phyloP scores from a whole-genome alignment of 83 land plant species.

The Diphasiastrum complanatum region DNA sequence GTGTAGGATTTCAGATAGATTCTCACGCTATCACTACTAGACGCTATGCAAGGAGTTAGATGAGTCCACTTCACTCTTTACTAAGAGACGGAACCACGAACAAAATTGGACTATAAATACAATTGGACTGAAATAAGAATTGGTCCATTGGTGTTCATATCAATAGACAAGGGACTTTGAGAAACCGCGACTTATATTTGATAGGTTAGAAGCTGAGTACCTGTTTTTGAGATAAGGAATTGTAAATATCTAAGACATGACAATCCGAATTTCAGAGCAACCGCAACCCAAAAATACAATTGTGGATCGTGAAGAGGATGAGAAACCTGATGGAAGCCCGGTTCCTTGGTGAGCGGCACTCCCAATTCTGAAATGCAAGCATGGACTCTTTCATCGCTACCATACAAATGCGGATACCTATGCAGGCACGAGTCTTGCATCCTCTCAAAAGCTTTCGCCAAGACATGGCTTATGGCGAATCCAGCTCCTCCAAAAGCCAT shows the following conservation, averaged over 20 bases:
- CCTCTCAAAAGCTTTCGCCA: constrained; percentile 41
- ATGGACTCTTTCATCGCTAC: constrained; percentile 48
- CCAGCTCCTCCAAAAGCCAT: constrained; percentile 74
- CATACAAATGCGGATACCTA: constrained; percentile 47
- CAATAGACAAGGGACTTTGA: no score
- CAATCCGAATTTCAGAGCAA: not conserved
- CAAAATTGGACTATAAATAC: no score
- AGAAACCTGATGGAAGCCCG: constrained; percentile 68
- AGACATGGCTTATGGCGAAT: constrained; percentile 44
- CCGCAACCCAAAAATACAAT: no score
- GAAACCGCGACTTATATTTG: no score
- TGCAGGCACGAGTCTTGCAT: constrained; percentile 44
- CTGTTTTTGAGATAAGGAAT: not conserved
- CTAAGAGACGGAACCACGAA: no score
- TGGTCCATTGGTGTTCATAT: no score
- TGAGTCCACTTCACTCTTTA: no score
- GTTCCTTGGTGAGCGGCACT: constrained; percentile 46
- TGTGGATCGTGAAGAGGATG: not conserved
- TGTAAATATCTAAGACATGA: not conserved
- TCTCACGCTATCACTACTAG: no score
- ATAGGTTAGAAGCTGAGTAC: not conserved
- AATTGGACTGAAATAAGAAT: no score
- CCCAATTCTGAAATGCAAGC: constrained; percentile 61
- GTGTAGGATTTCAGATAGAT: no score
- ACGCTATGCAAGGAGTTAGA: no score